Evolutionary conservation across 352 stramenopile genomes (phyloP).

Genomic region (Globisporangium canariense): DNA sequence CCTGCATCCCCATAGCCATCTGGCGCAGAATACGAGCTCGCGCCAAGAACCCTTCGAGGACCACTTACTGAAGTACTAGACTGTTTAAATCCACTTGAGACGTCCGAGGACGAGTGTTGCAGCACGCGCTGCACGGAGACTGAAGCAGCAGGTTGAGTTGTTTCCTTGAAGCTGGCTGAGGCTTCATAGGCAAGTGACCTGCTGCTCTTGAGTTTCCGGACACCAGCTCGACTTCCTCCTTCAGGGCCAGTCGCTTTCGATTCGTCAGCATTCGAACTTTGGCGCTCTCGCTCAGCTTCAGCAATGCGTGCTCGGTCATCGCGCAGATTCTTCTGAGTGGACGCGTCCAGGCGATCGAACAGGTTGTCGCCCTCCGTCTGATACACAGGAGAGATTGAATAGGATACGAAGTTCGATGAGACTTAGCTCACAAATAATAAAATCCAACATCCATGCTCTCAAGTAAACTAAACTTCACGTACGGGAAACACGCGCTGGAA

Average conservation of each 20-base stretch:
- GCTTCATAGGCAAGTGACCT: slow-evolving; percentile 13
- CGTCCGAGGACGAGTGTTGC: slow-evolving; percentile 12
- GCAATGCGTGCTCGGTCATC: slow-evolving; percentile 38
- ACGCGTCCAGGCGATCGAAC: slow-evolving; percentile 57
- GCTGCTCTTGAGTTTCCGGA: slow-evolving; percentile 16
- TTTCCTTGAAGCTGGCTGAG: background rate
- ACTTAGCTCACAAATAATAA: background rate
- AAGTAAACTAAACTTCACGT: slow-evolving; percentile 3
- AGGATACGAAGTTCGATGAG: background rate
- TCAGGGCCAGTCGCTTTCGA: background rate
- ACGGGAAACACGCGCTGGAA: slow-evolving; percentile 67
- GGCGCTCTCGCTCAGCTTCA: background rate
- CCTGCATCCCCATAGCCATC: slow-evolving; percentile 4
- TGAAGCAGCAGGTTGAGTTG: background rate
- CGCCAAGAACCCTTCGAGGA: slow-evolving; percentile 26
- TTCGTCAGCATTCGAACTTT: background rate
- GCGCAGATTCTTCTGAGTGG: slow-evolving; percentile 57
- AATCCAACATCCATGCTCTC: background rate
- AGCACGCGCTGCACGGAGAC: slow-evolving; percentile 21
- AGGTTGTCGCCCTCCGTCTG: slow-evolving; percentile 52
- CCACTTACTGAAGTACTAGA: slow-evolving; percentile 11
- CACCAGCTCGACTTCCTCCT: background rate
- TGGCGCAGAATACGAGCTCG: slow-evolving; percentile 1
- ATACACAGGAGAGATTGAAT: background rate
- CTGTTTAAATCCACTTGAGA: background rate